A percentile compares a stretch with the other conserved stretches of the same genome.
phyloP scores from a whole-genome alignment of 2,329 filamentous ascomycete species.

The Hirsutella rhossiliensis region DNA sequence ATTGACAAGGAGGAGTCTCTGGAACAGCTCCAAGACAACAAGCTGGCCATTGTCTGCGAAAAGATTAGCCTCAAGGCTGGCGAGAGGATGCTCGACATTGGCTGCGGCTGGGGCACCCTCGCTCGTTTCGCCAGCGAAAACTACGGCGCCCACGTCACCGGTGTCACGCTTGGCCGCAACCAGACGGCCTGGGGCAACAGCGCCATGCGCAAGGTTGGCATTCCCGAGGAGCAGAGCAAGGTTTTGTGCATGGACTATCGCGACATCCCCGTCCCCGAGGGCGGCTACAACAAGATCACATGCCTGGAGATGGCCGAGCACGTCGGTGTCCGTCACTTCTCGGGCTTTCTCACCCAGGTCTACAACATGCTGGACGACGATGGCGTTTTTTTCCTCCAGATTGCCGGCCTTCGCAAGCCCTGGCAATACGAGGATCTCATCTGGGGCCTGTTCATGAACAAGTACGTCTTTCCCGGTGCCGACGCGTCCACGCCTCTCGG shows the following conservation, averaged over 20 bases:
- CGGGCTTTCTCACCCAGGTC: constrained; percentile 70
- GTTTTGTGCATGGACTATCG: constrained; percentile 97
- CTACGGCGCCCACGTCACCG: constrained; percentile 76
- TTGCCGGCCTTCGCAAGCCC: constrained; percentile 81
- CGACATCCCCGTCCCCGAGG: constrained; percentile 68
- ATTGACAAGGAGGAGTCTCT: constrained; percentile 78
- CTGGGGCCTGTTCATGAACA: constrained; percentile 99
- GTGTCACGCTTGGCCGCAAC: constrained; percentile 89
- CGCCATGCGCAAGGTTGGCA: constrained; percentile 68
- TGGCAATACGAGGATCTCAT: constrained; percentile 98
- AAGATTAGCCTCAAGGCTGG: constrained; percentile 78
- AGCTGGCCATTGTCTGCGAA: constrained; percentile 87
- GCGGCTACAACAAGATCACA: constrained; percentile 80
- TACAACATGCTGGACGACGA: constrained; percentile 95
- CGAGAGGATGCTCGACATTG: constrained; percentile 83
- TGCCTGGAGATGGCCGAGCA: constrained; percentile 98
- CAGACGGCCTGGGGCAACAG: constrained; percentile 96
- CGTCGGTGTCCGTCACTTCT: constrained; percentile 85
- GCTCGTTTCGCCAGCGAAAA: constrained; percentile 86
- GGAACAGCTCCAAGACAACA: constrained; percentile 96
- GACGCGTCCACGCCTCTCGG: constrained; percentile 90
- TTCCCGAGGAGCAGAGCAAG: constrained; percentile 77
- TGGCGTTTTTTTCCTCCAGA: constrained; percentile 90
- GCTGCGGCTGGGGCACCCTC: constrained; percentile 96
- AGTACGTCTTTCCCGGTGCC: constrained; percentile 95